These are phyloP conservation scores for Tillandsia fasciculata DNA, from an alignment of 176 grass and related monocot genomes.

Conservation along the genomic window DNA sequence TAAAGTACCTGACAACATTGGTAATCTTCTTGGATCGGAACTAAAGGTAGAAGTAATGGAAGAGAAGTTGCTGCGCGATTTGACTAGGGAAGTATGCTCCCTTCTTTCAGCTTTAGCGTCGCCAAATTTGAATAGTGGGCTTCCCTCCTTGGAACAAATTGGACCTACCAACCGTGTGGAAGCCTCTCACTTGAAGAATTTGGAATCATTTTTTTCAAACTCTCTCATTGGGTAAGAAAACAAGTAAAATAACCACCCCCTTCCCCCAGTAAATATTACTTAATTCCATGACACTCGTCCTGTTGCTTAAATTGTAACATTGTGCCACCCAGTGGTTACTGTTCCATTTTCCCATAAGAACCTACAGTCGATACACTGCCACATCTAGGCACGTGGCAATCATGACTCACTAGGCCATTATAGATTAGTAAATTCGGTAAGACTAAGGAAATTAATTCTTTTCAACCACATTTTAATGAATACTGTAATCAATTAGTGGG, in stretches of 20 bases:
- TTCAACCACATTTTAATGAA: no score
- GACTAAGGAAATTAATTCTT: no score
- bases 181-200: slow-evolving; percentile 40
- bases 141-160: slow-evolving; percentile 86
- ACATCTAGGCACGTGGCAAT: no score
- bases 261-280: neutral
- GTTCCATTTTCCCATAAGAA: no score
- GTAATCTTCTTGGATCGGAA: slow-evolving; percentile 82
- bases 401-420: no score
- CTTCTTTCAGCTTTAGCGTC: slow-evolving; percentile 67
- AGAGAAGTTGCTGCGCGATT: slow-evolving; percentile 87
- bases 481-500: no score
- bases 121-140: slow-evolving; percentile 59
- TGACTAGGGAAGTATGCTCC: slow-evolving; percentile 89
- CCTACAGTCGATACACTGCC: no score
- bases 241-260: neutral
- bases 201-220: slow-evolving; percentile 58
- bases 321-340: no score
- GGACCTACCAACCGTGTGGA: slow-evolving; percentile 67
- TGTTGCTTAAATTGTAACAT: no score
- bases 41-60: slow-evolving; percentile 97
- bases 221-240: slow-evolving; percentile 67
- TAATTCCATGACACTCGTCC: neutral
- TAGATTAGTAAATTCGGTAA: no score
- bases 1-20: slow-evolving; percentile 84